Base-by-base conservation (phyloP, 2,329 filamentous ascomycete genomes). In the Pseudogymnoascus sp. region DNA sequence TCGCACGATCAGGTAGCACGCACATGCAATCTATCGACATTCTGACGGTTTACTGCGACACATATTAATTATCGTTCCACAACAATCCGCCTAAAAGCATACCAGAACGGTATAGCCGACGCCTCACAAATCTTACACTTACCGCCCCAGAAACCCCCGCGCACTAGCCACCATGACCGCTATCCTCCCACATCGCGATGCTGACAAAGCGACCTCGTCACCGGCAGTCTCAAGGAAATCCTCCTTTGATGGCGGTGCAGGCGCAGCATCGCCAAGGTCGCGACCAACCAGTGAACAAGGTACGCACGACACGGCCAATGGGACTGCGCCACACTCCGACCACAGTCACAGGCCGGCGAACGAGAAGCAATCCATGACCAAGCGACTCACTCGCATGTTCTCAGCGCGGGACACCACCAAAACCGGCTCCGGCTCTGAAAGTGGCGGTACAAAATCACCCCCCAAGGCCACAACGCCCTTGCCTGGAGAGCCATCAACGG, bases 381-480 rank as follows among this genome's bases (percentile, higher is more conserved):
- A 85, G 70, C 82, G 84, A 55, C 72, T 87, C 62, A 83, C 84
- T 41, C 82, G 84, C 76, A 87, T 87, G 80, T 87, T 87, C 74
- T 84, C 81, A 61, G 80, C 78, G 66, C 85, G 82, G 71, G 84
- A 85, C 61, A 71, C 77, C 19, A 68, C 72, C 41, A 75, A 73
- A 62, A 71, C 72, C 61, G 67, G 75, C 38, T 73, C 74, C 49
- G 75, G 74, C 62, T 66, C 71, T 14, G 39, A 41, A 12, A 41
- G 39, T 22, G 39, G 39, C 39, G 39, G 39, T 41, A 63, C 62
- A n/a, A 68, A 64, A 64, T 67, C 69, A 23, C 62, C 64, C 22
- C 42, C n/a, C 16, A 68, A 69, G 59, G 76, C 74, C 14, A 60
- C 73, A 55, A 73, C 64, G 71, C 66, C 73, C 72, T n/a, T 58